Base-by-base conservation (phyloP, 257 asterid genomes). In the Petunia axillaris region DNA sequence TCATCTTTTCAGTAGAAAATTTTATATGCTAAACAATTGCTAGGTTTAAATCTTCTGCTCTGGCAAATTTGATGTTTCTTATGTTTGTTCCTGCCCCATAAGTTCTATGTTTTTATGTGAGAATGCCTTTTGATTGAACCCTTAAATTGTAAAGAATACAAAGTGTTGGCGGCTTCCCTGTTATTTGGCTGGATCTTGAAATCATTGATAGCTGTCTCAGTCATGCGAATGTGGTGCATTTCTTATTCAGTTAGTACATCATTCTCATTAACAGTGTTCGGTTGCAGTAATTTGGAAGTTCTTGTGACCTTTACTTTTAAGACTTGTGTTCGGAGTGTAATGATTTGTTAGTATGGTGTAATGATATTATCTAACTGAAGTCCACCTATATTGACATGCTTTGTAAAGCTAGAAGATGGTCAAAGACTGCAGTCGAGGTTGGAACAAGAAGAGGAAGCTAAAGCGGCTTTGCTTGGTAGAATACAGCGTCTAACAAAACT, bases 391-490 rank as follows among this genome's bases (percentile, higher is more conserved):
- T 68, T 86, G 85, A 80, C 83, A 74, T 87, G 84, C 75, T 88
- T 86, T 85, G 82, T 91, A 83, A 89, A 96, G 99, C 95, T 96
- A 84, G 98, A 93, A 90, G 99, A 94, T 85, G 99, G 99, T 87
- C 99, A 94, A 82, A 97, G 92, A 86, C 88, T 96, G 79, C 99
- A 92, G 83, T 94, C 99, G 82, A 93, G 99, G 86, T 82, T 96
- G 95, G 99, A 96, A 87, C 93, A 94, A 86, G 99, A 96, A 92
- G 99, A 96, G 88, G 99, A 96, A 82, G 98, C 99, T 37, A 96
- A 96, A 91, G 98, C 97, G 86, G 98, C 99, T 79, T 85, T 96
- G 77, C 85, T 96, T 93, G 93, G 97, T 81, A 93, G 99, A 86
- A 96, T 96, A 87, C 99, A 96, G 87, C 90, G 97, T 85, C 85